phyloP scores from a whole-genome alignment of 2,329 filamentous ascomycete genomes.

The Alternaria sp. region DNA sequence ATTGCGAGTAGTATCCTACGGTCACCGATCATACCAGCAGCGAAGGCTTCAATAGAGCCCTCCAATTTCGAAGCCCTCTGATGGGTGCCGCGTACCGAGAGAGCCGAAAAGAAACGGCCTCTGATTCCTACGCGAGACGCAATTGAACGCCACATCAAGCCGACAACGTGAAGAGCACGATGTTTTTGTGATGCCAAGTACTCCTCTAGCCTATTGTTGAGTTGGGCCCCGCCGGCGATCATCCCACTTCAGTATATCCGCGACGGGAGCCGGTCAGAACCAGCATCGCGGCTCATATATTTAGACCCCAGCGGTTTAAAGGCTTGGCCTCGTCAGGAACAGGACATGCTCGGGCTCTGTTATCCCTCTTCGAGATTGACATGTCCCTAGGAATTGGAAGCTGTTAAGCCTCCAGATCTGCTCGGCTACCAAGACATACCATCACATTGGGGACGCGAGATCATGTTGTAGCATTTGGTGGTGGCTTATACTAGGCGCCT shows the following conservation, averaged over 20 bases:
- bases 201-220: not conserved
- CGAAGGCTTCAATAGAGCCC: not conserved
- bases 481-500: not conserved
- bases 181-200: slow-evolving; percentile 2
- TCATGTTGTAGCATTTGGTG: not conserved
- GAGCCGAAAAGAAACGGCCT: not conserved
- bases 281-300: slow-evolving; percentile 19
- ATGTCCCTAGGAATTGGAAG: not conserved
- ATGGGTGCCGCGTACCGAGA: not conserved
- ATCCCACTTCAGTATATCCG: slow-evolving; percentile 12
- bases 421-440: not conserved
- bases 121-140: slow-evolving; percentile 6
- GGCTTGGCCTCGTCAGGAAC: slow-evolving; percentile 15
- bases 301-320: slow-evolving; percentile 16
- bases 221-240: slow-evolving; percentile 17
- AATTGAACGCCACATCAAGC: not conserved
- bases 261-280: slow-evolving; percentile 16
- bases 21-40: not conserved
- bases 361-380: not conserved
- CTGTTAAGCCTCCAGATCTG: not conserved
- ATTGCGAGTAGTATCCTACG: not conserved
- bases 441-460: not conserved
- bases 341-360: not conserved
- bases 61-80: not conserved
- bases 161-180: not conserved